Percentiles rank a stretch among this genome's conserved stretches.
These are phyloP conservation scores for Yamadazyma endophytica DNA, from an alignment of 805 yeast species.

Conservation along the genomic window DNA sequence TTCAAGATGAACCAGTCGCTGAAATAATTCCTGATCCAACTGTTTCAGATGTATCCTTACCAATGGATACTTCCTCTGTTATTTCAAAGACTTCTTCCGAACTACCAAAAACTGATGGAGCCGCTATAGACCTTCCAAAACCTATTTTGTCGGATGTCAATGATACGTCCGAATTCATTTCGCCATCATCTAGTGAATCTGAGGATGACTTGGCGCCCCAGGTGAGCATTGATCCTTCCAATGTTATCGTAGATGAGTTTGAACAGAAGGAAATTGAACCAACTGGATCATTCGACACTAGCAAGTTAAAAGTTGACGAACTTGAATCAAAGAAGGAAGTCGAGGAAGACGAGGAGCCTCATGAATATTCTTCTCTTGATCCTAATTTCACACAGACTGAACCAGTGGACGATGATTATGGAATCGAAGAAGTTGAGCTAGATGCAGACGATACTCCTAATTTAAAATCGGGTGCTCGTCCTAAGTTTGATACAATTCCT, in stretches of 20 bases:
- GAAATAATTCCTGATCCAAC: not conserved
- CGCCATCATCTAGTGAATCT: conserved; percentile 5
- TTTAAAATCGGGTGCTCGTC: conserved; percentile 22
- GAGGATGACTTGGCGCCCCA: conserved; percentile 1
- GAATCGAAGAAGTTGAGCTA: conserved; percentile 18
- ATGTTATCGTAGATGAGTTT: conserved; percentile 11
- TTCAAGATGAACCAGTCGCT: too few relatives aligned
- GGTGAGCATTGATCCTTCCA: conserved; percentile 6
- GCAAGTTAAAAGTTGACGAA: conserved; percentile 21
- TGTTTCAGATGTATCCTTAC: not conserved
- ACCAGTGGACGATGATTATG: conserved; percentile 17
- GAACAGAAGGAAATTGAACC: conserved; percentile 10
- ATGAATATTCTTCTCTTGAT: not conserved
- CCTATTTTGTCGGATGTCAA: conserved; percentile 3
- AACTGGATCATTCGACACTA: conserved; percentile 17
- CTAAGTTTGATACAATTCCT: conserved; percentile 28
- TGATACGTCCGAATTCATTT: conserved; percentile 6
- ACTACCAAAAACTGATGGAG: too few relatives aligned
- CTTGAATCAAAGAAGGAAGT: conserved; percentile 13
- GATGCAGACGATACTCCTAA: conserved; percentile 18
- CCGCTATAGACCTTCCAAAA: not conserved
- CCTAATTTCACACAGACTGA: not conserved
- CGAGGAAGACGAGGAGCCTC: conserved; percentile 3
- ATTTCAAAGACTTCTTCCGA: too few relatives aligned
- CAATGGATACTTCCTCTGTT: not conserved